Base-by-base conservation (phyloP, 2,329 filamentous ascomycete genomes). In the Trichoderma afroharzianum region DNA sequence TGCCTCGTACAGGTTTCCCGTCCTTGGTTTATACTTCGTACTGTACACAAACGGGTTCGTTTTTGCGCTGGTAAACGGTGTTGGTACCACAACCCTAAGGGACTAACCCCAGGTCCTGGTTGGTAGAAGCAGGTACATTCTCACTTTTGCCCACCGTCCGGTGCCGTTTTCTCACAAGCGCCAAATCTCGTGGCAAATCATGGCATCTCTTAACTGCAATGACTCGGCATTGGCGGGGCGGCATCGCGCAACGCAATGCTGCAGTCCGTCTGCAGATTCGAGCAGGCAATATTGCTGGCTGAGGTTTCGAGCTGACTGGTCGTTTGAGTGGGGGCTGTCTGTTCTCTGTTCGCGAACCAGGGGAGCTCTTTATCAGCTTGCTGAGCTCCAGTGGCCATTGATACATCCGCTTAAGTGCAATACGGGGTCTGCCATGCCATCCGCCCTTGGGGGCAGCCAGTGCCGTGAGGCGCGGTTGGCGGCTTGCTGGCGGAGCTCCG, bases 181-280 rank as follows among this genome's bases (percentile, higher is more conserved):
- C 26, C 53, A 33, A 68, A 59, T 26, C 59, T 63, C 50, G 68
- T 71, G 72, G 67, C 67, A 71, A 73, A 72, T 68, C 72, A 72
- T 68, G 59, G 33, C 26, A 50, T 66, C 58, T 59, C 62, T 11
- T 24, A 55, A 50, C 47, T 55, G 26, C 53, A 74, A 68, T 73
- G 72, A 73, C 70, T 73, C 72, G 59, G 63, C 53, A 67, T 68
- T 59, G 72, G 66, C 72, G 61, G 57, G 66, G 69, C 66, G 32
- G 28, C 61, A 50, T 71, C 33, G 58, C 59, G 47, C 59, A 59
- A 43, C 68, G 61, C 68, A 71, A 50, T 47, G 43, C 59, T 67
- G 63, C 63, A 67, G 47, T 64, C 8, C 15, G 32, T 57, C 47
- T 67, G 63, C 63, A 55, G 47, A 57, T 57, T 67, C 30, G 32